Conservation (phyloP, 2,329 filamentous ascomycete genomes). For the Fusarium ambrosium region DNA sequence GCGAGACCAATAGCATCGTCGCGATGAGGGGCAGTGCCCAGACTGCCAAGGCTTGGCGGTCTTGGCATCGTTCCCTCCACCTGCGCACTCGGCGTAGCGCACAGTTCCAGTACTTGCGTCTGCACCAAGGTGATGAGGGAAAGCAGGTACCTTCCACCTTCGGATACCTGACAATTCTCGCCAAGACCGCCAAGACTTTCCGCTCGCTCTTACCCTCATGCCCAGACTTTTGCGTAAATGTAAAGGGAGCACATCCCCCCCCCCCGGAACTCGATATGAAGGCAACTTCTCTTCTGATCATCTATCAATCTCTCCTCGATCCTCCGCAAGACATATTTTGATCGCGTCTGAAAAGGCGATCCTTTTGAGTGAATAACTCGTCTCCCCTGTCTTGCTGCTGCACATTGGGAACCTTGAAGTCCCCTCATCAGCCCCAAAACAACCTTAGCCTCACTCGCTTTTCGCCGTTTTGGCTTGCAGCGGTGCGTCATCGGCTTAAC, state of each 20-base stretch:
- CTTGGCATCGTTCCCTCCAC: conserved; percentile 53
- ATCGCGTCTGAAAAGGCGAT: background rate
- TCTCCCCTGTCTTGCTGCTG: background rate
- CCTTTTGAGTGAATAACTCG: background rate
- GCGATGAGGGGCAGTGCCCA: conserved; percentile 54
- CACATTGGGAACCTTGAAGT: background rate
- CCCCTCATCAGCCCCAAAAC: background rate
- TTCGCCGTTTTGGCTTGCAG: conserved; percentile 22
- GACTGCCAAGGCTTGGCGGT: conserved; percentile 56
- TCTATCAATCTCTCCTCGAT: conserved; percentile 23
- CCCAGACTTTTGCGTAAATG: conserved; percentile 53
- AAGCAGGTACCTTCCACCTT: conserved; percentile 8
- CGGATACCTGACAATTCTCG: conserved; percentile 39
- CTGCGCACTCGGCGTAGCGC: conserved; percentile 35
- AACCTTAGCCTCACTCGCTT: conserved; percentile 30
- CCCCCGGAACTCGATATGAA: conserved; percentile 42
- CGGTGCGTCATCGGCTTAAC: conserved; percentile 37
- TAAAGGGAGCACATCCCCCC: conserved; percentile 53
- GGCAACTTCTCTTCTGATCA: conserved; percentile 41
- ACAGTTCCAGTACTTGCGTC: conserved; percentile 23
- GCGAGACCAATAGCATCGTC: conserved; percentile 49
- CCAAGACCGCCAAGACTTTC: conserved; percentile 56
- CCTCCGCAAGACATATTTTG: conserved; percentile 5
- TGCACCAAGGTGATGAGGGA: rapidly evolving
- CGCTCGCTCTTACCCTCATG: conserved; percentile 54